Conservation (phyloP, 129 eudicot species). For the Chrysanthemum lavandulifolium region DNA sequence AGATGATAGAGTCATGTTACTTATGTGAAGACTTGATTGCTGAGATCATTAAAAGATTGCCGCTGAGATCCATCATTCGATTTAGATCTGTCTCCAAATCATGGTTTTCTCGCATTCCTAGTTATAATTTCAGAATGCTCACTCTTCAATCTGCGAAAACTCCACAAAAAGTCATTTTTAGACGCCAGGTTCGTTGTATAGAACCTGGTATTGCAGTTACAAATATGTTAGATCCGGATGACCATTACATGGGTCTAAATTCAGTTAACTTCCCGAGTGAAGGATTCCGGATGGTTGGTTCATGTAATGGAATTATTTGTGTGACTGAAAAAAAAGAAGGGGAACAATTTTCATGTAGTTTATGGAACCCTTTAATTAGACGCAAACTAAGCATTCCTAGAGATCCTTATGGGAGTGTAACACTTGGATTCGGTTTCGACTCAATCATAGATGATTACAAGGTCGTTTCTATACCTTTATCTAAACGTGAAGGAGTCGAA, state of each 20-base stretch:
- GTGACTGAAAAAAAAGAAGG: not conserved
- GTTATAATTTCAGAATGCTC: not conserved
- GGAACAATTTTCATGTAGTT: not conserved
- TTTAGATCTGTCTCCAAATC: constrained; percentile 8
- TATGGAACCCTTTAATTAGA: constrained; percentile 8
- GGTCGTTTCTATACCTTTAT: not conserved
- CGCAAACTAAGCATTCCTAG: constrained; percentile 6
- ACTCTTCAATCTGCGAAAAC: not conserved
- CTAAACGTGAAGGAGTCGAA: not conserved
- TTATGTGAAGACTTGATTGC: constrained; percentile 4
- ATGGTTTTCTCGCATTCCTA: constrained; percentile 1
- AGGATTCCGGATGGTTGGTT: not conserved
- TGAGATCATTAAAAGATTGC: not conserved
- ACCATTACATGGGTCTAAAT: not conserved
- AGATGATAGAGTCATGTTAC: not conserved
- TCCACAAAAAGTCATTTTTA: not conserved
- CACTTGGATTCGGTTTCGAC: not conserved
- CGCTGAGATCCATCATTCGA: not conserved
- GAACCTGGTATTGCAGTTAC: not conserved
- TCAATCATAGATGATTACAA: not conserved
- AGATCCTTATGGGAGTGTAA: not conserved
- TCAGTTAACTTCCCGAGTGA: not conserved
- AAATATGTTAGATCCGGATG: not conserved
- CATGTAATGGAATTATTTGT: constrained; percentile 15
- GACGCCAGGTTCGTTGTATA: not conserved